Evolutionary conservation across 1,284 basidiomycete genomes (phyloP).

Genomic region (Malassezia slooffiae): DNA sequence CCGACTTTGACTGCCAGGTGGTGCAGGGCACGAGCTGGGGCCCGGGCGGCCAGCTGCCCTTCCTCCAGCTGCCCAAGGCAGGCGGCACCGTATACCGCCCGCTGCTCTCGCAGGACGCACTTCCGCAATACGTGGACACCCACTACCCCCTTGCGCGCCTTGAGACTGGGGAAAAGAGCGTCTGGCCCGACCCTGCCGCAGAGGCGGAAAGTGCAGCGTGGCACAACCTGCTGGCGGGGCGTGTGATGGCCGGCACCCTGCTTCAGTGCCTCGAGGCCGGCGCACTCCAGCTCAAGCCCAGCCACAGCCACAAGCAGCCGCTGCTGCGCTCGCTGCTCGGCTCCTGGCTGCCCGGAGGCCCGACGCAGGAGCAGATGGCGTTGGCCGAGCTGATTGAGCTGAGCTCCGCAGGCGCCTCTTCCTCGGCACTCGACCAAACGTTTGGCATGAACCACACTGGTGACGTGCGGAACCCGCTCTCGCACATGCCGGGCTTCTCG

Average conservation of each 20-base stretch:
- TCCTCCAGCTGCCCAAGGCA: conserved; percentile 21
- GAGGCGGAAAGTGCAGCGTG: conserved; percentile 5
- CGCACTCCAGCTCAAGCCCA: not conserved
- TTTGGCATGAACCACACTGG: conserved; percentile 1
- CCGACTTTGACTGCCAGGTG: conserved; percentile 21
- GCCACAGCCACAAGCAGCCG: not conserved
- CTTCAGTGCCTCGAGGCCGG: not conserved
- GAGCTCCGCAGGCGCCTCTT: conserved; percentile 4
- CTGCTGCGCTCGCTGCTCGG: conserved; percentile 6
- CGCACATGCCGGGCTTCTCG: conserved; percentile 8
- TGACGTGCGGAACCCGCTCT: conserved; percentile 8
- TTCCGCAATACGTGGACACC: conserved; percentile 26
- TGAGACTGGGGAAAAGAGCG: conserved; percentile 19
- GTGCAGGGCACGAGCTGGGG: conserved; percentile 28
- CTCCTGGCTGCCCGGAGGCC: conserved; percentile 2
- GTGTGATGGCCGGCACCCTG: conserved; percentile 8
- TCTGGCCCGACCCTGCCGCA: conserved; percentile 2
- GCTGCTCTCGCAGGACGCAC: conserved; percentile 15
- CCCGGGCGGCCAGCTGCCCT: conserved; percentile 24
- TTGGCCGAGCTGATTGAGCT: conserved; percentile 1
- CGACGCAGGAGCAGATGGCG: conserved; percentile 2
- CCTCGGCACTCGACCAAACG: not conserved
- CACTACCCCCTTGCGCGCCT: conserved; percentile 19
- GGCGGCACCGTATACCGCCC: not conserved
- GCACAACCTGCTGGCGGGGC: conserved; percentile 7